Base-by-base conservation (phyloP, 495 filamentous ascomycete genomes). In the Aspergillus bridgeri region DNA sequence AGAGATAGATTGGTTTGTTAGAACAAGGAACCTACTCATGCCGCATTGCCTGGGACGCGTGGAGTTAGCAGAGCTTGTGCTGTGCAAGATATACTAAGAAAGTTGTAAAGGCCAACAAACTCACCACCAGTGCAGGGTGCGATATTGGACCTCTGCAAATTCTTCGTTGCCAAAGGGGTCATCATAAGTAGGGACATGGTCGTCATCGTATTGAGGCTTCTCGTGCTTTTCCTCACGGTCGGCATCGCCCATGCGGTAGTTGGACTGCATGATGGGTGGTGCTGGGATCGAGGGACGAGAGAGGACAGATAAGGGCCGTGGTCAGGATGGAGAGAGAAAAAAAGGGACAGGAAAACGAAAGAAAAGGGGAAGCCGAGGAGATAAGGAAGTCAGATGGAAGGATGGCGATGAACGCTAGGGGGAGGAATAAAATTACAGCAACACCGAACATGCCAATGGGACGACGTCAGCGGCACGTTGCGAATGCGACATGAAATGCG, bases 81-180 rank as follows among this genome's bases (percentile, higher is more conserved):
- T 29, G 27, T 29, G 5, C 27, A 29, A 9, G 27, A 6, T 6
- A 29, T 6, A 3, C 6, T 29, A 29, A 7, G 27, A n/a, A n/a
- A n/a, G n/a, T n/a, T n/a, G n/a, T n/a, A n/a, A n/a, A n/a, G n/a
- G n/a, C n/a, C n/a, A n/a, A 29, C 27, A 33, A 22, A 59, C 72
- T 48, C 60, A 74, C 75, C 75, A 78, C 74, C 75, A 78, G 54
- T 59, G 64, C 58, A 78, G 60, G 1, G 62, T 64, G 58, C 70
- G 74, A 61, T 78, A 77, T 48, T 75, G 71, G 50, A 74, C 68
- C 47, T 75, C 75, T 1, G 69, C 70, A 43, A 66, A 63, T 42
- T 71, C 69, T 59, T 77, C 33, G 17, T 38, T 38, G 1, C 33
- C 33, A 38, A 38, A 38, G 9, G 33, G 33, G 9, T 38, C 33